Percentiles rank a stretch among this genome's conserved stretches.
These are phyloP conservation scores for Posidonia australis DNA, from an alignment of 106 monocot species.

Conservation along the genomic window DNA sequence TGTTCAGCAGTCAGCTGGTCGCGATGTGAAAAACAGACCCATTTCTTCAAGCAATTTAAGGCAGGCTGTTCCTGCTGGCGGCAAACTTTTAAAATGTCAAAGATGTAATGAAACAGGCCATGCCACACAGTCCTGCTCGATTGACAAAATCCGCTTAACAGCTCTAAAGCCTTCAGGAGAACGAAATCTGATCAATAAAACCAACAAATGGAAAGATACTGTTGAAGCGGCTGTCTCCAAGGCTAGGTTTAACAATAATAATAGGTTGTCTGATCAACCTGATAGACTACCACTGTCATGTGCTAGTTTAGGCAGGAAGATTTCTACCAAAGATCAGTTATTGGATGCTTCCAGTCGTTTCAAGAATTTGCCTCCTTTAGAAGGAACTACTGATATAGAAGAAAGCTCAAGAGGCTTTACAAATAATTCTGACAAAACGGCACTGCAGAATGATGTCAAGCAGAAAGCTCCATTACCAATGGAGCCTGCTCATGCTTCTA, in stretches of 20 bases:
- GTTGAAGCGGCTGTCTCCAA: conserved; percentile 25
- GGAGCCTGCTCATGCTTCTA: conserved; percentile 9
- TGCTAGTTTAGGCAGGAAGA: conserved; percentile 3
- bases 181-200: conserved; percentile 9
- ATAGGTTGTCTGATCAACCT: conserved; percentile 18
- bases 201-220: conserved; percentile 52
- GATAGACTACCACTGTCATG: conserved; percentile 7
- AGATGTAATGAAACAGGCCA: conserved; percentile 87
- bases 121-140: conserved; percentile 47
- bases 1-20: conserved; percentile 9
- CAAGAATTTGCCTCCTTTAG: conserved; percentile 4
- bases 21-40: conserved; percentile 30
- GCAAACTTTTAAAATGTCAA: conserved; percentile 35
- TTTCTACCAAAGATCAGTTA: conserved; percentile 10
- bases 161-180: conserved; percentile 53
- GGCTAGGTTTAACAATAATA: conserved; percentile 9
- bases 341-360: conserved; percentile 5
- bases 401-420: conserved; percentile 8
- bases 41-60: conserved; percentile 15
- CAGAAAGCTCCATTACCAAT: conserved; percentile 3
- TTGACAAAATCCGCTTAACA: conserved; percentile 41
- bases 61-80: conserved; percentile 11
- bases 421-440: conserved; percentile 10
- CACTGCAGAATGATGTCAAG: conserved; percentile 1
- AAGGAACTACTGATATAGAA: conserved; percentile 14